These are phyloP conservation scores for Xylaria sp. DNA, from an alignment of 2,329 filamentous ascomycete genomes.

Conservation along the genomic window DNA sequence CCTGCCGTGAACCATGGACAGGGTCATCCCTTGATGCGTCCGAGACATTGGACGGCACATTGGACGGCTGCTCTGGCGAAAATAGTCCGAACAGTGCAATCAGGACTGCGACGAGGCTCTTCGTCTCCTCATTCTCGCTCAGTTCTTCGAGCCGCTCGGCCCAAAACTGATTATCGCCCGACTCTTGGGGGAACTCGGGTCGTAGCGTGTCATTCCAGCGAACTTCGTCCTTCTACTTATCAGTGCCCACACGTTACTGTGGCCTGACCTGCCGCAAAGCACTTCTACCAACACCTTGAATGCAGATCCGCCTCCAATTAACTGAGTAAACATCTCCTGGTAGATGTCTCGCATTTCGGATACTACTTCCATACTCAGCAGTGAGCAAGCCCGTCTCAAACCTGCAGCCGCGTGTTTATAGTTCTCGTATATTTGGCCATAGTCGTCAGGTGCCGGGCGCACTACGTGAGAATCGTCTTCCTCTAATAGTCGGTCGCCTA, in stretches of 20 bases:
- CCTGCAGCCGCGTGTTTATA: conserved; percentile 14
- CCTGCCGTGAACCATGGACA: background rate
- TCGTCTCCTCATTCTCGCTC: conserved; percentile 23
- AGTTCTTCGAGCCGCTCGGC: background rate
- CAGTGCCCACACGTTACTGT: conserved; percentile 25
- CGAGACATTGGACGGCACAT: background rate
- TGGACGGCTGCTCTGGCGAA: conserved; percentile 6
- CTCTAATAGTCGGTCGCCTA: no score
- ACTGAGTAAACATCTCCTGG: conserved; percentile 15
- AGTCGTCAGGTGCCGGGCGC: no score
- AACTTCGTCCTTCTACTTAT: conserved; percentile 25
- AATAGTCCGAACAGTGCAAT: conserved; percentile 6
- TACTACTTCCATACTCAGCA: conserved; percentile 4
- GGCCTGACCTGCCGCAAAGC: conserved; percentile 28
- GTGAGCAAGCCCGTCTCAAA: conserved; percentile 10
- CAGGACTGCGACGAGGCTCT: conserved; percentile 1
- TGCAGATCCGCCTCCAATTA: conserved; percentile 19
- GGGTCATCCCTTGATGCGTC: background rate
- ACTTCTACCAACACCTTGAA: conserved; percentile 25
- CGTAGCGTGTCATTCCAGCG: background rate
- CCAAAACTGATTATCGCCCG: conserved; percentile 21
- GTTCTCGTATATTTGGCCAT: conserved; percentile 11
- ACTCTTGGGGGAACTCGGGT: background rate
- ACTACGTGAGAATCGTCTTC: no score
- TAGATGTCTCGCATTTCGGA: conserved; percentile 29